A percentile compares a stretch with the other conserved stretches of the same genome.
Conservation (phyloP, 1,139 yeast species). For the Tardiomyces digboiensis region DNA sequence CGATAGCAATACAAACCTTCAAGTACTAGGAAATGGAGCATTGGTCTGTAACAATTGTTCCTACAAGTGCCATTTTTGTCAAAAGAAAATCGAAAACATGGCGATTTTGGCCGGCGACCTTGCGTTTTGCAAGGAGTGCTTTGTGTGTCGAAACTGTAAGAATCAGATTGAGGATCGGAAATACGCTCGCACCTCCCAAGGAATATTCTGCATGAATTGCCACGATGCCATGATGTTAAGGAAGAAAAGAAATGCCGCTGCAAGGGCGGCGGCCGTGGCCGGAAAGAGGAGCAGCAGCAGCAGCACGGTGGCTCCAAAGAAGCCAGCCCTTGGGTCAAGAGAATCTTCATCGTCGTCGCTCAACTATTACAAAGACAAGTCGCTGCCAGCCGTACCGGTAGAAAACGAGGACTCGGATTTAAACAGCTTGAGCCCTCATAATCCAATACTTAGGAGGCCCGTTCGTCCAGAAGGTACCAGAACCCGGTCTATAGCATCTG, state of each 20-base stretch:
- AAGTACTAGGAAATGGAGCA: slow-evolving; percentile 88
- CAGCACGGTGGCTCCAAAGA: neutral
- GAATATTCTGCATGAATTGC: slow-evolving; percentile 88
- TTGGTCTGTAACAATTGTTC: slow-evolving; percentile 88
- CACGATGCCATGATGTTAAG: slow-evolving; percentile 77
- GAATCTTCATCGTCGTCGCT: neutral
- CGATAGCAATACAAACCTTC: slow-evolving; percentile 82
- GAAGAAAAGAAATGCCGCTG: slow-evolving; percentile 27
- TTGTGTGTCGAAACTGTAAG: slow-evolving; percentile 85
- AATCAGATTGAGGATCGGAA: slow-evolving; percentile 80
- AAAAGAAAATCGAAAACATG: slow-evolving; percentile 83
- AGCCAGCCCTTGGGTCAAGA: neutral
- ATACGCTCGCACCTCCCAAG: slow-evolving; percentile 91
- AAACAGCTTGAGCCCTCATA: neutral
- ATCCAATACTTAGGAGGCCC: neutral
- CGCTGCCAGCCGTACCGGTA: slow-evolving; percentile 20
- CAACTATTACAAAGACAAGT: slow-evolving; percentile 14
- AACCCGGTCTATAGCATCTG: neutral
- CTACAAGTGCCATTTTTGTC: slow-evolving; percentile 81
- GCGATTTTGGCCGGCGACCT: slow-evolving; percentile 94
- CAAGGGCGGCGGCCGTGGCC: neutral
- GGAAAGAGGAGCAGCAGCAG: neutral
- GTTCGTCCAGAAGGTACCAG: neutral
- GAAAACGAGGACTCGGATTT: slow-evolving; percentile 2
- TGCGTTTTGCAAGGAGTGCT: slow-evolving; percentile 89